Base-by-base conservation (phyloP, 2,329 filamentous ascomycete genomes). In the Monascus ruber region DNA sequence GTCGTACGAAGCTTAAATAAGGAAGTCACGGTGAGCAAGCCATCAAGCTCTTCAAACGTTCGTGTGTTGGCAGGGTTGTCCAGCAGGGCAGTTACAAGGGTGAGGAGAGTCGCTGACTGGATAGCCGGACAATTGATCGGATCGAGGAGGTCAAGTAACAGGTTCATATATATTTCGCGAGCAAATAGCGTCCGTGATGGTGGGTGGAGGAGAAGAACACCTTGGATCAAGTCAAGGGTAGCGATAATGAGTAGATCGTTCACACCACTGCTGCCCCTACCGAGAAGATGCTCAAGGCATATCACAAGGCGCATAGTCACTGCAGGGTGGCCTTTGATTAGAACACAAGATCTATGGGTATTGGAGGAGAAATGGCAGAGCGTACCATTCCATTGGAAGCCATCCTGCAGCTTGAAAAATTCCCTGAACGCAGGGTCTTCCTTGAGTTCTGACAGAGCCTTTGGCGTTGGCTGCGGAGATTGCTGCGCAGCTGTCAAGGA, bases 391-490 rank as follows among this genome's bases (percentile, higher is more conserved):
- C 87, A 96, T 67, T 96, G 86, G 58, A 98, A 98, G 2, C 88
- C 85, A 57, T 96, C 88, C 62, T 98, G 91, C 48, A 96, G 63
- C 60, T 94, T 86, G 70, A 94, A 95, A 69, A 96, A 96, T 63
- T 95, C 87, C 49, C 85, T 73, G 59, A 95, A 96, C 17, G 88
- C 89, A 17, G 84, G 85, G 62, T 96, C 91, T 47, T 81, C 76
- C 37, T 76, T 74, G 46, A 95, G 67, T 41, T 86, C 80, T 24
- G 69, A 68, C 36, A 94, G 72, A 9, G 72, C 71, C 64, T 85
- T 87, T 38, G 68, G 66, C 26, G 64, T 61, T 6, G 67, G 64
- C 36, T 66, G 63, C 39, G 61, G 50, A 38, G 61, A 51, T 26
- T 59, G 64, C 36, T 66, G 63, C 39, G 61, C 50, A 38, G 61